Evolutionary conservation across 106 monocot species (phyloP), one percentile per base, ranked within the genome.

Genomic region (Dioscorea dumetorum): DNA sequence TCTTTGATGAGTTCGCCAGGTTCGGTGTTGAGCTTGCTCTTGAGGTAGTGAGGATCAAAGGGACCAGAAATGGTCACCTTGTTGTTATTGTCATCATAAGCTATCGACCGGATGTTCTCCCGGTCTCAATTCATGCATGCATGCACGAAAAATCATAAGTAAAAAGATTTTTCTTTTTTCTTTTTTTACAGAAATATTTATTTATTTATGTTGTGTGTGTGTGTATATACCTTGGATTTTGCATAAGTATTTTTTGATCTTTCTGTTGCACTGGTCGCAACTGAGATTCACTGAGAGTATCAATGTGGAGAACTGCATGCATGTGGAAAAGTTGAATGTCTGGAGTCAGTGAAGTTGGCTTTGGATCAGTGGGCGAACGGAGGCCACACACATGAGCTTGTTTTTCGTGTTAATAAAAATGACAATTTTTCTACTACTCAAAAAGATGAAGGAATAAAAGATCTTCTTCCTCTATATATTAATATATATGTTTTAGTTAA

Each of bases 1-100:
- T 82, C 78, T 49, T 79, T 82, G 76, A 86, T 86, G 62, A 86
- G 62, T 34, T 82, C 79, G 82, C 79, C 70, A 23, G 78, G 79
- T 33, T 70, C 71, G 80, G 77, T 80, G 58, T 74, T 67, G 33
- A 87, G 79, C 83, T 80, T 87, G 49, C 72, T 80, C 54, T 48
- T 8, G 48, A 87, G 71, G 22, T 54, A 66, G 21, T 82, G 41
- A 4, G 86, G 79, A 48, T 79, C 60, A 63, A 82, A 77, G 21
- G 82, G 73, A 1, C 82, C 87, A 33, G 72, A 50, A 24, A 87
- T n/a, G 31, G 60, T 77, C 67, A 87, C 83, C 5, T 22, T 61
- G 70, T 61, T 65, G 41, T 67, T 67, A 76, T 80, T 80, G 76
- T 83, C 83, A 48, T 87, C 70, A 74, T 74, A 87, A 12, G 17